Evolutionary conservation across 257 asterid species (phyloP).

Genomic region (Verbena officinalis): DNA sequence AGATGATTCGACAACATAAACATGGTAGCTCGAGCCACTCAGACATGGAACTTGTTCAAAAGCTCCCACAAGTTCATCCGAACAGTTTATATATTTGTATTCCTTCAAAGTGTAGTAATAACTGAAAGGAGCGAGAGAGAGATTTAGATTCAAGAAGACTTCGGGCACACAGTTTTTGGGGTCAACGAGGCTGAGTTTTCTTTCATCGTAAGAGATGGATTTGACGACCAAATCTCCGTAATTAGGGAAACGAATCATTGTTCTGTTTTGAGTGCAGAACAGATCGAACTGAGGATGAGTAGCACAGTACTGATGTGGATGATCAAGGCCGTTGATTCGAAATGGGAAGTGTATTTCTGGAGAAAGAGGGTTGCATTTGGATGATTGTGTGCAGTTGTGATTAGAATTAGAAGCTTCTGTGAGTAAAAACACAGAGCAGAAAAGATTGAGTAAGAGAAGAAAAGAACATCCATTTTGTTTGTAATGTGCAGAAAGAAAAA

Average conservation of each 20-base stretch:
- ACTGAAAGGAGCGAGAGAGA: slow-evolving; percentile 45
- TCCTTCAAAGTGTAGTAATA: slow-evolving; percentile 39
- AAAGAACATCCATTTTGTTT: slow-evolving; percentile 20
- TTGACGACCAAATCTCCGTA: slow-evolving; percentile 46
- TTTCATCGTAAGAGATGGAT: slow-evolving; percentile 38
- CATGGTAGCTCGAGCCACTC: slow-evolving; percentile 39
- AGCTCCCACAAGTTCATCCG: slow-evolving; percentile 24
- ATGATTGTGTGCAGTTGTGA: slow-evolving; percentile 13
- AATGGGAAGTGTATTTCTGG: slow-evolving; percentile 35
- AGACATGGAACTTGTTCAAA: slow-evolving; percentile 46
- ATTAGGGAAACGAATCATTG: slow-evolving; percentile 36
- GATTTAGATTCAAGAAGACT: slow-evolving; percentile 56
- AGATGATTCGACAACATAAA: slow-evolving; percentile 42
- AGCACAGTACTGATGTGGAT: slow-evolving; percentile 22
- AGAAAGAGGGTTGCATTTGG: slow-evolving; percentile 16
- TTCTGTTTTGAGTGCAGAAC: slow-evolving; percentile 35
- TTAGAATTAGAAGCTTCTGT: slow-evolving; percentile 18
- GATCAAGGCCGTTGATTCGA: slow-evolving; percentile 17
- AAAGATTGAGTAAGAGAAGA: slow-evolving; percentile 25
- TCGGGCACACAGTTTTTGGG: slow-evolving; percentile 50
- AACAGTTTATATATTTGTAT: slow-evolving; percentile 54
- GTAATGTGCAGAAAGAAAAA: background rate
- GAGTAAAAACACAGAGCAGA: slow-evolving; percentile 24
- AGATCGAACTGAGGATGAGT: slow-evolving; percentile 36
- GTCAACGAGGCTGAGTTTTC: slow-evolving; percentile 38